A percentile compares a stretch with the other conserved stretches of the same genome.
Conservation (phyloP, 208 protist species). For the Trypanosomatidae sp. region DNA sequence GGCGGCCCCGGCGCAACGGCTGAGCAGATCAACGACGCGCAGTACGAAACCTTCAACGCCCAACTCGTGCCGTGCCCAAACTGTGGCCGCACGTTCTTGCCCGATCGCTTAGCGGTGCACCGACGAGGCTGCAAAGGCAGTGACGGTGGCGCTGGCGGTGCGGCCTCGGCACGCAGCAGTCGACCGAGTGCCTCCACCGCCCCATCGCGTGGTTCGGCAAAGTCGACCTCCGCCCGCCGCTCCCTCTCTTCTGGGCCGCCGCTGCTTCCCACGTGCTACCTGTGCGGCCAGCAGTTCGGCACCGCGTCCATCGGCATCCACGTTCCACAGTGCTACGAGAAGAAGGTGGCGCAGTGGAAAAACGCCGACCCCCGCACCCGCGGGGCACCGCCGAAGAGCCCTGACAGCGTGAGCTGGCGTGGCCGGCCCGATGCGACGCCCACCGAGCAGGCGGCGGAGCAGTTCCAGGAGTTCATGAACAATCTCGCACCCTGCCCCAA, state of each 20-base stretch:
- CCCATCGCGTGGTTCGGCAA: no score
- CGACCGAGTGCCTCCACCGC: no score
- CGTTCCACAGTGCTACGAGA: constrained; percentile 88
- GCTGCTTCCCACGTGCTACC: constrained; percentile 74
- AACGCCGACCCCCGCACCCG: constrained; percentile 61
- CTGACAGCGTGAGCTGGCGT: constrained; percentile 69
- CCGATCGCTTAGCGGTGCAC: constrained; percentile 88
- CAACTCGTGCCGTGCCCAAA: constrained; percentile 82
- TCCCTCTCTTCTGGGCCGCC: constrained; percentile 35
- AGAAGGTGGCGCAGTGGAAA: constrained; percentile 85
- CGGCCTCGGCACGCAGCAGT: background rate
- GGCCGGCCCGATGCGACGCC: constrained; percentile 19
- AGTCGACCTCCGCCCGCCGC: constrained; percentile 4
- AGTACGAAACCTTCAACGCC: constrained; percentile 74
- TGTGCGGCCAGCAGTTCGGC: constrained; percentile 89
- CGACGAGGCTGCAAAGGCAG: constrained; percentile 76
- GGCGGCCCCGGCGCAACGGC: constrained; percentile 33
- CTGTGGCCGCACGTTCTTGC: constrained; percentile 88
- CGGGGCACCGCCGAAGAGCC: constrained; percentile 67
- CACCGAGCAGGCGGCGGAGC: constrained; percentile 76
- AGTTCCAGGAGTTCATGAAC: constrained; percentile 88
- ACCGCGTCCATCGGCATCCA: constrained; percentile 84
- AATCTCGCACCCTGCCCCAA: constrained; percentile 89
- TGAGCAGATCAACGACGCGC: constrained; percentile 62
- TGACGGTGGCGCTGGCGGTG: background rate